Evolutionary conservation across 1,284 basidiomycete species (phyloP), one percentile per base, ranked within the genome.

Genomic region (Laetiporus sulphureus): DNA sequence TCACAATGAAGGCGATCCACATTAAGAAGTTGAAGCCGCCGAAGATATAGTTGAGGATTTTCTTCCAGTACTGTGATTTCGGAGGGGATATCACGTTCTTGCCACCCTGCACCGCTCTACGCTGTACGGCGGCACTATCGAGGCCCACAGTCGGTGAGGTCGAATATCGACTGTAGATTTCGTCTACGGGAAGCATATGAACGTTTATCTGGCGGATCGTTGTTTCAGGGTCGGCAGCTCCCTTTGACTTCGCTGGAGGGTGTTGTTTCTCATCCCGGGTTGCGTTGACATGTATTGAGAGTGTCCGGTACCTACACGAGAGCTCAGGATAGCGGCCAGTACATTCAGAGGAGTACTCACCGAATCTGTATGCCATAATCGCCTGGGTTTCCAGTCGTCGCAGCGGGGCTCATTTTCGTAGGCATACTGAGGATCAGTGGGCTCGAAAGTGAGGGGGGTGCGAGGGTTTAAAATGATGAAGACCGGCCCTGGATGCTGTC

Each of bases 21-120:
- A 75, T 72, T 25, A 75, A 58, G 44, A 69, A 70, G 47, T 71
- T 72, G 58, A 76, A 76, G 1, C 69, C 73, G 19, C 73, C 75
- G 32, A 76, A 77, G 21, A 74, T 49, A 40, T 75, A 77, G 52
- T 69, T 69, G 24, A 73, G 57, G 1, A 64, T 56, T 56, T 75
- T 76, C 55, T 66, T 63, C 62, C 66, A 67, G 50, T 69, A 68
- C 37, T 66, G 63, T 22, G 64, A 72, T 12, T 68, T 67, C 19
- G 72, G 68, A 3, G 71, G 66, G 6, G 67, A 67, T 20, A 78
- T 71, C 31, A 68, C 52, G 48, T 77, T 77, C 51, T 63, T 69
- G 10, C 72, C 73, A 11, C 42, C 42, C 18, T 72, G 60, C 41
- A 62, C 65, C 5, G 62, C 47, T 5, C 60, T 62, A 30, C 72